These are phyloP conservation scores for Pseudopediastrum boryanum DNA, from an alignment of 139 green algal genomes.

Conservation along the genomic window DNA sequence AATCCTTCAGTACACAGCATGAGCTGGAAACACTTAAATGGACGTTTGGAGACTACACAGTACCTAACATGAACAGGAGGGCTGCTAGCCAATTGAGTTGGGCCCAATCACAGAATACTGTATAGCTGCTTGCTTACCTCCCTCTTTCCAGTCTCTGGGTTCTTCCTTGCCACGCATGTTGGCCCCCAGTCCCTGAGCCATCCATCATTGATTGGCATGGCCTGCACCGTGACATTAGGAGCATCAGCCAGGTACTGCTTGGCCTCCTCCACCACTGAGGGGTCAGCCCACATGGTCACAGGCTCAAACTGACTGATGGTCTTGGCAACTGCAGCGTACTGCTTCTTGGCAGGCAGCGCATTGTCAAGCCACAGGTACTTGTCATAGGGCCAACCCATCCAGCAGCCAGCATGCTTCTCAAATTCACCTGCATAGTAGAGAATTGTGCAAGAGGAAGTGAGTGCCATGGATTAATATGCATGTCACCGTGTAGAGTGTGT, in stretches of 20 bases:
- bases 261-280: conserved; percentile 40
- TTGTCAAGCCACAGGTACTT: conserved; percentile 64
- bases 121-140: too few species aligned
- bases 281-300: conserved; percentile 68
- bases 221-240: conserved; percentile 17
- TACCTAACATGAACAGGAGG: too few species aligned
- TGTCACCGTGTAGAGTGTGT: too few species aligned
- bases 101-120: too few species aligned
- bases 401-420: conserved; percentile 54
- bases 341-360: conserved; percentile 58
- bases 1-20: too few species aligned
- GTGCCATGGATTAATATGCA: not conserved
- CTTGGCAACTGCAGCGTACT: conserved; percentile 53
- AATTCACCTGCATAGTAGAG: conserved; percentile 40
- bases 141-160: conserved; percentile 47
- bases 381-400: conserved; percentile 73
- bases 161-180: conserved; percentile 49
- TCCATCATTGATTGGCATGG: too few species aligned
- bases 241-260: conserved; percentile 35
- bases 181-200: conserved; percentile 74
- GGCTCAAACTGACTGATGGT: conserved; percentile 68
- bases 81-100: too few species aligned
- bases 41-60: too few species aligned
- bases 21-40: too few species aligned
- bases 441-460: not conserved